phyloP scores from a whole-genome alignment of 2,329 filamentous ascomycete genomes.

The Venturia effusa region DNA sequence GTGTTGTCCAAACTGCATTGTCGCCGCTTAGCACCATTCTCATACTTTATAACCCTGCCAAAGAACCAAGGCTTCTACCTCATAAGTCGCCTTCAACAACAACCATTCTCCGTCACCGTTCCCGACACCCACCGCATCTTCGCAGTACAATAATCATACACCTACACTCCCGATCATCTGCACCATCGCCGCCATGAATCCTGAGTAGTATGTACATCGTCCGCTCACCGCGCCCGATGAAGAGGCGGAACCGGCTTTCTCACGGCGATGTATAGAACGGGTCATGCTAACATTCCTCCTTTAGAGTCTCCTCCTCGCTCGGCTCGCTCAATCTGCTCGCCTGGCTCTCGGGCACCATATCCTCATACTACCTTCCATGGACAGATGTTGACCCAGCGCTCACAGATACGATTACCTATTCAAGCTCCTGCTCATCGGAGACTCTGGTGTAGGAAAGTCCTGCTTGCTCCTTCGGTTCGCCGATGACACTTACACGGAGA shows the following conservation, averaged over 20 bases:
- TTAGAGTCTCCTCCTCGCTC: conserved; percentile 13
- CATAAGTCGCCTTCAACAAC: neutral
- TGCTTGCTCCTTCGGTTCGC: conserved; percentile 96
- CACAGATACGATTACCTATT: conserved; percentile 99
- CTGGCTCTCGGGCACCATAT: neutral
- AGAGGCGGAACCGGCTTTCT: conserved; percentile 1
- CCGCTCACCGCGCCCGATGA: neutral
- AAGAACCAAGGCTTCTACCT: neutral
- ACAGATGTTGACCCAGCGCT: neutral
- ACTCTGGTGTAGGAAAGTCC: conserved; percentile 99
- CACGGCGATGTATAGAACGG: neutral
- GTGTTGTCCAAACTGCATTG: neutral
- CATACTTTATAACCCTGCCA: neutral
- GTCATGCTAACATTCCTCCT: conserved; percentile 14
- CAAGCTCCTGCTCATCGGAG: conserved; percentile 99
- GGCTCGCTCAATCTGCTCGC: conserved; percentile 14
- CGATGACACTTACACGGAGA: conserved; percentile 98
- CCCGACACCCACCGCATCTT: neutral
- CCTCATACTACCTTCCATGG: neutral
- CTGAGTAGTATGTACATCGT: conserved; percentile 64
- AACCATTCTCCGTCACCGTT: neutral
- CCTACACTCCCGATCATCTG: neutral
- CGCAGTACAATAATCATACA: neutral
- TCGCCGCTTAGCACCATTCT: neutral
- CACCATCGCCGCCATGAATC: conserved; percentile 54